Conservation (phyloP, 495 filamentous ascomycete species). For the Trichoderma reesei region DNA sequence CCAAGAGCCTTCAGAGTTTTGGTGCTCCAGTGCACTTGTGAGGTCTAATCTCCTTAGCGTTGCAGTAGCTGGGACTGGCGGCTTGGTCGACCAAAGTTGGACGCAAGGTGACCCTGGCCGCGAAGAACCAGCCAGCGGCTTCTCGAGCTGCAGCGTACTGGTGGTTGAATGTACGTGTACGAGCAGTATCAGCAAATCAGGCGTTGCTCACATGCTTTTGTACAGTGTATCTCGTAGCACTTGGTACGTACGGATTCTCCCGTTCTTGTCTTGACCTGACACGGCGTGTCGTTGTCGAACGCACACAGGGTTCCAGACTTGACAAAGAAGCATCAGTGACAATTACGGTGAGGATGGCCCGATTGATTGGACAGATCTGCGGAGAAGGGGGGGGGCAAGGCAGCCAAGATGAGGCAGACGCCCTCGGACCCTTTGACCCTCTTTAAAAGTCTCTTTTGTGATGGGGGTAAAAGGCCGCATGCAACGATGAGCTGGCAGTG, state of each 20-base stretch:
- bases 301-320: constrained; percentile 7
- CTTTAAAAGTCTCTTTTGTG: background rate
- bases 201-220: background rate
- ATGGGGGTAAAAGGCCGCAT: constrained; percentile 28
- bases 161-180: too few relatives aligned
- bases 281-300: background rate
- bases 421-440: constrained; percentile 7
- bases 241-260: background rate
- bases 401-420: constrained; percentile 43
- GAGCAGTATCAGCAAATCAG: too few relatives aligned
- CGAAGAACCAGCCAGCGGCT: background rate
- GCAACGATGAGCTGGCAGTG: constrained; percentile 88
- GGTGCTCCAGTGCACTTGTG: background rate
- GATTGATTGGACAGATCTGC: constrained; percentile 23
- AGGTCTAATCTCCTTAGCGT: constrained; percentile 4
- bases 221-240: background rate
- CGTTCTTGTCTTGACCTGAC: background rate
- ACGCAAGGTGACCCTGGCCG: background rate
- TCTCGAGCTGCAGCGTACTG: background rate
- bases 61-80: constrained; percentile 1
- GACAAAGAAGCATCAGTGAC: background rate
- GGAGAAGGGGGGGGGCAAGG: constrained; percentile 29
- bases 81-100: background rate
- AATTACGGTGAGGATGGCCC: constrained; percentile 10
- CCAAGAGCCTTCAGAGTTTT: background rate